A percentile compares a stretch with the other conserved stretches of the same genome.
Conservation (phyloP, 2,329 filamentous ascomycete genomes). For the Trichophaea hybrida region DNA sequence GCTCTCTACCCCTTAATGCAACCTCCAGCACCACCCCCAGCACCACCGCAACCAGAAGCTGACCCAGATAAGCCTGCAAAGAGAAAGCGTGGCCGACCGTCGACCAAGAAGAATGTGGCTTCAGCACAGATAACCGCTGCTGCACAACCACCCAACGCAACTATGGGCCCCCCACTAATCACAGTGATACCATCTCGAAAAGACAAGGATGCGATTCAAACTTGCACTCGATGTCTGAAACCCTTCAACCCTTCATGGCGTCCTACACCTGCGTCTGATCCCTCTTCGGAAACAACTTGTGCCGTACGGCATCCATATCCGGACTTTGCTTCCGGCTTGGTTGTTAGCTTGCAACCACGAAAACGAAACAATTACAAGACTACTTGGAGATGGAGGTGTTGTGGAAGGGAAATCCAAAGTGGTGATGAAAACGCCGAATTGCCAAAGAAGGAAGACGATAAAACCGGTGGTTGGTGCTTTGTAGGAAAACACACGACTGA, state of each 20-base stretch:
- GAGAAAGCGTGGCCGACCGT: not conserved
- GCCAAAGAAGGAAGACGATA: constrained; percentile 21
- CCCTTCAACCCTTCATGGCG: constrained; percentile 20
- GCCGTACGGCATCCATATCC: constrained; percentile 21
- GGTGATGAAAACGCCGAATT: constrained; percentile 16
- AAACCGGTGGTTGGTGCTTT: constrained; percentile 22
- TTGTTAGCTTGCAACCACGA: constrained; percentile 13
- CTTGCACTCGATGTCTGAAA: constrained; percentile 21
- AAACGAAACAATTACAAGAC: constrained; percentile 20
- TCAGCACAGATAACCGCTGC: constrained; percentile 5
- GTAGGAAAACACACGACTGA: constrained; percentile 22
- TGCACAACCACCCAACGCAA: not conserved
- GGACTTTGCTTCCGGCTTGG: constrained; percentile 14
- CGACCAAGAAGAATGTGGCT: constrained; percentile 1
- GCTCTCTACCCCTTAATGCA: constrained; percentile 12
- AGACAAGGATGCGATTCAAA: constrained; percentile 12
- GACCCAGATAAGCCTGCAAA: not conserved
- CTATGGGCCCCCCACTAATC: constrained; percentile 1
- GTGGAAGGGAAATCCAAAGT: constrained; percentile 20
- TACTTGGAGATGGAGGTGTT: constrained; percentile 23
- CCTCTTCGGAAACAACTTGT: constrained; percentile 17
- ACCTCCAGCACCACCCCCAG: constrained; percentile 4
- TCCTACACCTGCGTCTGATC: constrained; percentile 19
- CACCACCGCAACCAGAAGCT: not conserved
- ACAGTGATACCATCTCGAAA: constrained; percentile 9